Evolutionary conservation across 352 stramenopile genomes (phyloP), one percentile per base, ranked within the genome.

Genomic region (Elongisporangium prolatum): DNA sequence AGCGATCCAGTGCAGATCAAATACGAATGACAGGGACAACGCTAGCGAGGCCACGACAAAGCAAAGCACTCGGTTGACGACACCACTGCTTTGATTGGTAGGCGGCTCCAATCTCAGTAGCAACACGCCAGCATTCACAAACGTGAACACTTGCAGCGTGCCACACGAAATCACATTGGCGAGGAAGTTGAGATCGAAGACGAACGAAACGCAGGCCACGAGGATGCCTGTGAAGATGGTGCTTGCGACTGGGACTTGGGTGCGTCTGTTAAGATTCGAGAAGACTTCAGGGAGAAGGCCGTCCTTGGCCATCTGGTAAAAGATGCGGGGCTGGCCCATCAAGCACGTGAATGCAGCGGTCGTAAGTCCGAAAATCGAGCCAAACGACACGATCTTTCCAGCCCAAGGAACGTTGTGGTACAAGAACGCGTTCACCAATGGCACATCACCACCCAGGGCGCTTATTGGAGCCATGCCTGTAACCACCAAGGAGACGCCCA

Each of bases 71-170:
- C 80, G 73, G 8, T 64, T 62, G 11, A 77, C 60, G 13, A 93
- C 80, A 16, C 64, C 63, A 64, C 58, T 62, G 8, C 65, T 68
- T 16, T 40, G 48, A 17, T 62, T 80, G 51, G 64, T 63, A 49
- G 57, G 72, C 11, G 72, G 61, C 52, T 77, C 79, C 81, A 90
- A 86, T 16, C 85, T 81, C 25, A 96, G 52, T 14, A 96, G 57
- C 28, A 97, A 68, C 16, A 97, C 87, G n/a, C 89, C 91, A 25
- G 89, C 87, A 68, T 97, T 95, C 14, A 97, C 89, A 56, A 96
- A 97, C n/a, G 88, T 97, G 54, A 97, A 98, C 2, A 97, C 91
- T 74, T 97, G 82, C 0, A 97, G 65, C 8, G 86, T 97, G 34
- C 89, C 91, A 47, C 92, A 89, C 17, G 86, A 97, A 71, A 98